Conservation (phyloP, 352 stramenopile genomes). For the Globisporangium ultimum region DNA sequence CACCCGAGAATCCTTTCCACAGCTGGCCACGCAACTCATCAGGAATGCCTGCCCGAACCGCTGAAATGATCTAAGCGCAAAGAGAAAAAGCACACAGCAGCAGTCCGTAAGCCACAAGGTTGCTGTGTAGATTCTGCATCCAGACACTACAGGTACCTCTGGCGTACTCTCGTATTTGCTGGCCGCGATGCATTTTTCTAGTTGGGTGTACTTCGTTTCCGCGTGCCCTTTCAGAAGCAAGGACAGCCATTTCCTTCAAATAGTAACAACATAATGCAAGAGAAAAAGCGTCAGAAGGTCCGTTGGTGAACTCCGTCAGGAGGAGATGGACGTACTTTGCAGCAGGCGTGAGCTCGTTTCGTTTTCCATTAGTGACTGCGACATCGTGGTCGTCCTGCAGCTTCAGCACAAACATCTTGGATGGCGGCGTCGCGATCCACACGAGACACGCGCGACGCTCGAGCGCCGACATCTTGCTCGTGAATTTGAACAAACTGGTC, state of each 20-base stretch:
- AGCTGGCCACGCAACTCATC: constrained; percentile 71
- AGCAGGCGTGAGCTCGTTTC: constrained; percentile 50
- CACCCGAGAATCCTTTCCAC: constrained; percentile 76
- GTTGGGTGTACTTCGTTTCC: constrained; percentile 79
- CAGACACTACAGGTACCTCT: constrained; percentile 30
- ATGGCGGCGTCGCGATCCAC: constrained; percentile 80
- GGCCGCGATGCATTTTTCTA: constrained; percentile 69
- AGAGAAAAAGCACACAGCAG: background rate
- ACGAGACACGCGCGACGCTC: constrained; percentile 69
- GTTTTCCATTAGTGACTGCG: constrained; percentile 16
- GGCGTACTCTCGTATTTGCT: constrained; percentile 57
- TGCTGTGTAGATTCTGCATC: too few species aligned
- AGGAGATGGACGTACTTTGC: constrained; percentile 34
- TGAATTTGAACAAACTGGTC: constrained; percentile 61
- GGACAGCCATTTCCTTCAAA: constrained; percentile 58
- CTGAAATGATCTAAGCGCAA: constrained; percentile 56
- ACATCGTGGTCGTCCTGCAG: constrained; percentile 65
- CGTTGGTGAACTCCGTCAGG: too few species aligned
- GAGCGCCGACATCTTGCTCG: constrained; percentile 43
- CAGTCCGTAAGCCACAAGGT: too few species aligned
- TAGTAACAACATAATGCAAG: background rate
- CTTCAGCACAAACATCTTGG: constrained; percentile 84
- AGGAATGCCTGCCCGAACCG: constrained; percentile 67
- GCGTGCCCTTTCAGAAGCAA: constrained; percentile 72
- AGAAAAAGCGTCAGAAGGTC: too few species aligned